Evolutionary conservation across 108 stramenopile species (phyloP).

Genomic region (Nitzschia putrida): DNA sequence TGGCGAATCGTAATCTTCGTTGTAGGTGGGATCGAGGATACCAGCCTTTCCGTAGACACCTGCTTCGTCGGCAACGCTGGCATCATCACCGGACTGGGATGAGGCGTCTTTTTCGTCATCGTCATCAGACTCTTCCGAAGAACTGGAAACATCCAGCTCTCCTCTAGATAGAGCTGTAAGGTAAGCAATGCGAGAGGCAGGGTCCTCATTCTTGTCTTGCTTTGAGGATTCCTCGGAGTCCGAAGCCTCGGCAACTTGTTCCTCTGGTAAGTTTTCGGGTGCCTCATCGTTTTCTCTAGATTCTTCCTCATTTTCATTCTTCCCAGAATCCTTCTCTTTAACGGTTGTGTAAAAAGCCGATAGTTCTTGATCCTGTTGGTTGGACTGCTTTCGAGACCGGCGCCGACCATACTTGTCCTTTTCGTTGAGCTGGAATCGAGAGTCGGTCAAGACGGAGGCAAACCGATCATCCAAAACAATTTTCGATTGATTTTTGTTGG

Average conservation of each 20-base stretch:
- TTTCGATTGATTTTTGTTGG: constrained; percentile 41
- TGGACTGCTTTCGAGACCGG: constrained; percentile 42
- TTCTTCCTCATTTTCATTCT: constrained; percentile 6
- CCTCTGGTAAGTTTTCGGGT: constrained; percentile 5
- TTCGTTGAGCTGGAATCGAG: constrained; percentile 59
- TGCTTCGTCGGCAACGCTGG: constrained; percentile 48
- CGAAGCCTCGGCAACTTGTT: constrained; percentile 8
- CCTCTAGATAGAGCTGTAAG: constrained; percentile 92
- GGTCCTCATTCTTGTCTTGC: constrained; percentile 47
- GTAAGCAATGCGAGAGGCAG: constrained; percentile 88
- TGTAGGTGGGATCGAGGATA: constrained; percentile 67
- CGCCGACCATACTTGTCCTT: constrained; percentile 75
- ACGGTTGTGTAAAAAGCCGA: constrained; percentile 56
- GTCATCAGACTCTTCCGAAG: constrained; percentile 46
- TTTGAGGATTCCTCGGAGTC: constrained; percentile 15
- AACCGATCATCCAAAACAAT: constrained; percentile 85
- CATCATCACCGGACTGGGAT: constrained; percentile 50
- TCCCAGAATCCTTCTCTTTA: constrained; percentile 39
- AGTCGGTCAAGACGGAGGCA: constrained; percentile 76
- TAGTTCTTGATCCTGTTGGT: constrained; percentile 52
- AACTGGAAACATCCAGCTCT: constrained; percentile 75
- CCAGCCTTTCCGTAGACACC: constrained; percentile 66
- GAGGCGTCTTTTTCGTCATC: constrained; percentile 4
- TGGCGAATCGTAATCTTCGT: constrained; percentile 44
- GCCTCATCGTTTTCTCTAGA: background rate